phyloP scores from a whole-genome alignment of 148 eudicot genomes.

The Pouteria glomerata region DNA sequence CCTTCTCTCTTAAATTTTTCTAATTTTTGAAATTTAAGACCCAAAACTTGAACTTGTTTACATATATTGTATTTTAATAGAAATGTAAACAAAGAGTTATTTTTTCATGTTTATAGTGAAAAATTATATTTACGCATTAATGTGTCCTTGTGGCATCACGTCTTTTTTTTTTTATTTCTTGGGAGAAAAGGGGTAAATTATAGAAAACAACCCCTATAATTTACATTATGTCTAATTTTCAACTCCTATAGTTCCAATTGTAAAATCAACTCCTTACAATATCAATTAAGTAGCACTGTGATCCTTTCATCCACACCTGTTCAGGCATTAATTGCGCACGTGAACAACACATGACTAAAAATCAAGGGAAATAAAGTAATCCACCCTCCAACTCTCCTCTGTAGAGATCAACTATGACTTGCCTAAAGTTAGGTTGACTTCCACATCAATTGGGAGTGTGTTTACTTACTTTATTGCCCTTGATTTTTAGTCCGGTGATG shows the following conservation, averaged over 20 bases:
- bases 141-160: neutral
- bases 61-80: neutral
- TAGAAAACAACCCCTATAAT: neutral
- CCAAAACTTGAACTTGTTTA: neutral
- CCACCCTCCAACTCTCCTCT: neutral
- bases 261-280: neutral
- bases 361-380: neutral
- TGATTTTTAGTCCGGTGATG: neutral
- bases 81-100: no score
- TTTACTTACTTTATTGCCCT: neutral
- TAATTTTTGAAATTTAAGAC: neutral
- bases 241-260: neutral
- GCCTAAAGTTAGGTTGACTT: neutral
- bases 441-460: neutral
- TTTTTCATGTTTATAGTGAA: neutral
- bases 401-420: neutral
- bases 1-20: no score
- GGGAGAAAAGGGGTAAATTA: neutral
- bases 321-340: neutral
- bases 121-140: neutral
- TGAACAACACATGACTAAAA: neutral
- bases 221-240: neutral
- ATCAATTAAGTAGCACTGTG: neutral
- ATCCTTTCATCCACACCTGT: neutral
- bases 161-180: no score